Conservation (phyloP, 805 yeast genomes). For the Ogataea methanolica region DNA sequence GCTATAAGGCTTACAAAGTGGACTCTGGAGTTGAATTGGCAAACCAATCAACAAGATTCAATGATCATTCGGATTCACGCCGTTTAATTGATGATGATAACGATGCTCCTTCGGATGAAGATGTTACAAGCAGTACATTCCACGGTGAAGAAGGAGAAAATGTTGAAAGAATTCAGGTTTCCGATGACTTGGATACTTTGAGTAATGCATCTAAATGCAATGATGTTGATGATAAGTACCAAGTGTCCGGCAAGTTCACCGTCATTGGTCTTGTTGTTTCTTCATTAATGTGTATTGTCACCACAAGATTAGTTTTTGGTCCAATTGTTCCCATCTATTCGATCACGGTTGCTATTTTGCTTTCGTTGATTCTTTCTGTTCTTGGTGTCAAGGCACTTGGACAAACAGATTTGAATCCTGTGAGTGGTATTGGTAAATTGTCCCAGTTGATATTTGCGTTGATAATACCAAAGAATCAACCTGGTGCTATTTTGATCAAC, state of each 20-base stretch:
- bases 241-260: slow-evolving; percentile 48
- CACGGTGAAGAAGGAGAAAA: slow-evolving; percentile 13
- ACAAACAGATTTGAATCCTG: slow-evolving; percentile 95
- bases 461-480: slow-evolving; percentile 66
- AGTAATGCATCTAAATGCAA: too few relatives aligned
- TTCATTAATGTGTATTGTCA: slow-evolving; percentile 58
- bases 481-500: slow-evolving; percentile 79
- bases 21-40: too few relatives aligned
- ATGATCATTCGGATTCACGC: slow-evolving; percentile 3
- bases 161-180: not conserved
- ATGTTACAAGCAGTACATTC: slow-evolving; percentile 16
- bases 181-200: slow-evolving; percentile 11
- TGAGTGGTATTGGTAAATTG: slow-evolving; percentile 91
- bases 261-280: slow-evolving; percentile 61
- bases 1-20: not conserved
- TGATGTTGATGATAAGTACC: slow-evolving; percentile 38
- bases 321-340: slow-evolving; percentile 67
- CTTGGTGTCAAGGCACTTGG: slow-evolving; percentile 93
- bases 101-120: slow-evolving; percentile 19
- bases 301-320: slow-evolving; percentile 69
- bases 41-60: not conserved
- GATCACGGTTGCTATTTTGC: slow-evolving; percentile 56
- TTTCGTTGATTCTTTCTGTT: slow-evolving; percentile 77
- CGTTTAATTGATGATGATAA: slow-evolving; percentile 7
- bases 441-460: slow-evolving; percentile 87